A percentile compares a stretch with the other conserved stretches of the same genome.
Evolutionary conservation across 2,329 filamentous ascomycete species (phyloP).

Genomic region (Colletotrichum falcatum): DNA sequence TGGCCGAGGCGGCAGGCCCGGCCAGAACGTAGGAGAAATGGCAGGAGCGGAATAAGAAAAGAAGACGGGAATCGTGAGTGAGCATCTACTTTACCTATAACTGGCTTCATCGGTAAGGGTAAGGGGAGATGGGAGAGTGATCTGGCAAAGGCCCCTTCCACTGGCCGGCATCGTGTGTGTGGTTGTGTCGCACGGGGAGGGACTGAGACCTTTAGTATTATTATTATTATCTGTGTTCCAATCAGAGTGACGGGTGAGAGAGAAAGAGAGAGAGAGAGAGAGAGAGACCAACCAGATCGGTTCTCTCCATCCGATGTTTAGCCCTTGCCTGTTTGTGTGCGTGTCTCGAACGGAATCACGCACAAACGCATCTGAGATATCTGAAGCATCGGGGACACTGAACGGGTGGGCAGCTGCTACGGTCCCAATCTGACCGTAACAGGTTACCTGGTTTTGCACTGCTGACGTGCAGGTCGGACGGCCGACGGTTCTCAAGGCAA

Average conservation of each 20-base stretch:
- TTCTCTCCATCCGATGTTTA: not conserved
- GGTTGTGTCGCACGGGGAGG: not conserved
- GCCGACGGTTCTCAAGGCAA: no score
- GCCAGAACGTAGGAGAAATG: not conserved
- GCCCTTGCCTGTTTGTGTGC: not conserved
- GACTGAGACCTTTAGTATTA: constrained; percentile 1
- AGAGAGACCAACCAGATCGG: not conserved
- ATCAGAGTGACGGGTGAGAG: constrained; percentile 2
- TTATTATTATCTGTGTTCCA: not conserved
- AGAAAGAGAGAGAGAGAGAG: no score
- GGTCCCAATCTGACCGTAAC: no score
- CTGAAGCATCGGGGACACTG: not conserved
- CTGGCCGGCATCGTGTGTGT: constrained; percentile 2
- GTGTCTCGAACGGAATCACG: not conserved
- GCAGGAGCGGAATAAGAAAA: not conserved
- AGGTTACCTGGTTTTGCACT: no score
- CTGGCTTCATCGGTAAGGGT: not conserved
- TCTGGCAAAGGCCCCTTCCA: not conserved
- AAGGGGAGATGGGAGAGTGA: no score
- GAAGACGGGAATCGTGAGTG: not conserved
- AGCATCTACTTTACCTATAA: no score
- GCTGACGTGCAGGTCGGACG: no score
- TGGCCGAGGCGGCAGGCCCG: not conserved
- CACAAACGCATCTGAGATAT: constrained; percentile 5
- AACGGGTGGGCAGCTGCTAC: not conserved